Evolutionary conservation across 2,329 filamentous ascomycete species (phyloP).

Genomic region (Epichloe hybrida): DNA sequence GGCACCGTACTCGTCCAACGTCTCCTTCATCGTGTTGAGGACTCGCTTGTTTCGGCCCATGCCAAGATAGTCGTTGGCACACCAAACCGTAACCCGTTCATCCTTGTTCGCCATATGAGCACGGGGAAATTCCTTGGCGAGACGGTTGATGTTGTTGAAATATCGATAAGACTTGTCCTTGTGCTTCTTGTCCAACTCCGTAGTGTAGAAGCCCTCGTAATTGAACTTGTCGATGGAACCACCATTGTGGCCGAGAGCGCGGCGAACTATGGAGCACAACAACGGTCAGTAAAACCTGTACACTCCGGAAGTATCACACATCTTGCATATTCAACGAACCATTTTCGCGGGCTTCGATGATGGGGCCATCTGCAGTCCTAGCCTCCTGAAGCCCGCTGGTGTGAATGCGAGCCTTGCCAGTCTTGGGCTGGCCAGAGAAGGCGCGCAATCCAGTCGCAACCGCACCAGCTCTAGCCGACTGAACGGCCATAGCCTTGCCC

Average conservation of each 20-base stretch:
- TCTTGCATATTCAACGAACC: slow-evolving; percentile 23
- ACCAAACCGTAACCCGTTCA: slow-evolving; percentile 93
- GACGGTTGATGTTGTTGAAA: slow-evolving; percentile 99
- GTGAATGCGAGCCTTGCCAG: slow-evolving; percentile 63
- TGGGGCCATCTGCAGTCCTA: slow-evolving; percentile 52
- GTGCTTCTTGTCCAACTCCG: slow-evolving; percentile 94
- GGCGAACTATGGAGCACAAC: background rate
- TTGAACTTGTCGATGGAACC: slow-evolving; percentile 52
- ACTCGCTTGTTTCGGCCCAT: slow-evolving; percentile 90
- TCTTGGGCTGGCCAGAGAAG: slow-evolving; percentile 35
- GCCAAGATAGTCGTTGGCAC: slow-evolving; percentile 96
- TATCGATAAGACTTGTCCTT: slow-evolving; percentile 99
- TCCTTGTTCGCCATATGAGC: slow-evolving; percentile 78
- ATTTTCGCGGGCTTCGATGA: slow-evolving; percentile 34
- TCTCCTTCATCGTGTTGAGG: slow-evolving; percentile 84
- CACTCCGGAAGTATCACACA: background rate
- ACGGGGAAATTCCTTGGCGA: slow-evolving; percentile 89
- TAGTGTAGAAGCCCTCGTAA: slow-evolving; percentile 79
- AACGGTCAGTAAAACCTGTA: background rate
- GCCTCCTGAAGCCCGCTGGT: slow-evolving; percentile 68
- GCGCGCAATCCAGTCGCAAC: slow-evolving; percentile 36
- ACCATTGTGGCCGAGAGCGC: background rate
- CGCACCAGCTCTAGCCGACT: slow-evolving; percentile 46
- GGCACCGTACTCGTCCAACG: slow-evolving; percentile 85
- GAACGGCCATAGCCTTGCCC: slow-evolving; percentile 91